Percentiles rank a stretch among this genome's conserved stretches.
Evolutionary conservation across 345 rosid species (phyloP).

Genomic region (Corchorus capsularis): DNA sequence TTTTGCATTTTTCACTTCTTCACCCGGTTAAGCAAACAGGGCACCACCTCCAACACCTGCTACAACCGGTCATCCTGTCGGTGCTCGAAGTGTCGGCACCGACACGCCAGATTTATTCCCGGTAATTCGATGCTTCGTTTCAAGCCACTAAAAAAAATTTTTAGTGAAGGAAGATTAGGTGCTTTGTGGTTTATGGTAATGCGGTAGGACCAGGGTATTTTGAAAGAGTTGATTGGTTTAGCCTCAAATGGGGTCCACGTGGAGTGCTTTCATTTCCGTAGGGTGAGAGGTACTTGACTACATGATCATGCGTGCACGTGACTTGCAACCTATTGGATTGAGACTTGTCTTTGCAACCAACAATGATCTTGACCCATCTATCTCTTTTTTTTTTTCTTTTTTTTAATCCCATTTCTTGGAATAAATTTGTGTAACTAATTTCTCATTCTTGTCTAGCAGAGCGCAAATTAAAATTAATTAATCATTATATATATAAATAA

Average conservation of each 20-base stretch:
- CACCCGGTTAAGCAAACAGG: slow-evolving; percentile 28
- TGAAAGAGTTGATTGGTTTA: slow-evolving; percentile 9
- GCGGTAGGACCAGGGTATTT: neutral
- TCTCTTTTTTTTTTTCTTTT: too few relatives aligned
- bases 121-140: slow-evolving; percentile 14
- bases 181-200: neutral
- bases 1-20: neutral
- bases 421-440: neutral
- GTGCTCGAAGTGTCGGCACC: slow-evolving; percentile 49
- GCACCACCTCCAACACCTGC: slow-evolving; percentile 12
- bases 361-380: neutral
- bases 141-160: neutral
- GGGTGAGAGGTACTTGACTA: neutral
- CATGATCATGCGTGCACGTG: slow-evolving; percentile 24
- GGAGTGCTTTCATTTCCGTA: neutral
- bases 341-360: neutral
- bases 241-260: neutral
- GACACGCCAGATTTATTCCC: slow-evolving; percentile 46
- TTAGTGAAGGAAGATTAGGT: neutral
- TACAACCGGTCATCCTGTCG: slow-evolving; percentile 43
- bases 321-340: slow-evolving; percentile 7
- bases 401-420: too few relatives aligned
- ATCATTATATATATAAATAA: too few relatives aligned
- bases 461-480: too few relatives aligned
- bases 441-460: too few relatives aligned